phyloP scores from a whole-genome alignment of 495 filamentous ascomycete genomes.

The Neurospora discreta region DNA sequence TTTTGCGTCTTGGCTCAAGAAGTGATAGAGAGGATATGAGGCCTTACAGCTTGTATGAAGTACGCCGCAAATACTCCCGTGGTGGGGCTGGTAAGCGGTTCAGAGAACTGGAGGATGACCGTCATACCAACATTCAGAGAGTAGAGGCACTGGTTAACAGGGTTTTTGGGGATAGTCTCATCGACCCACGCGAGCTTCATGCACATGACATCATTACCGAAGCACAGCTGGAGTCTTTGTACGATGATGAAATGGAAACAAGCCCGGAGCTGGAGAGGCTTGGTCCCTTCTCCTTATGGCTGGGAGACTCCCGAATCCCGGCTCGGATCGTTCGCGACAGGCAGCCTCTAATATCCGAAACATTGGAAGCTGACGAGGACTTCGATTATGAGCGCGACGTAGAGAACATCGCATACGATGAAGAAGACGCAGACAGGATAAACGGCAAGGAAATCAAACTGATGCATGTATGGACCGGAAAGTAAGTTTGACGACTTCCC shows the following conservation, averaged over 20 bases:
- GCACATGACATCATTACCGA: slow-evolving; percentile 46
- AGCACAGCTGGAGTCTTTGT: slow-evolving; percentile 51
- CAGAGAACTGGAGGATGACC: slow-evolving; percentile 1
- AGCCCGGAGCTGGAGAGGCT: slow-evolving; percentile 17
- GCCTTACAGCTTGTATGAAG: slow-evolving; percentile 51
- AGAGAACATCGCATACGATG: slow-evolving; percentile 28
- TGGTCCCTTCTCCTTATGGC: slow-evolving; percentile 50
- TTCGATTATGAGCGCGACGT: slow-evolving; percentile 28
- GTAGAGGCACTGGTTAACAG: slow-evolving; percentile 34
- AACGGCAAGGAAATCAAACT: slow-evolving; percentile 22
- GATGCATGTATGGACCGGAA: slow-evolving; percentile 27
- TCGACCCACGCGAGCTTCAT: slow-evolving; percentile 36
- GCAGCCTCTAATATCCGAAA: slow-evolving; percentile 4
- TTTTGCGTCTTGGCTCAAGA: slow-evolving; percentile 74
- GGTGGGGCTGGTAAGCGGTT: not conserved
- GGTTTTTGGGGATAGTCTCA: slow-evolving; percentile 40
- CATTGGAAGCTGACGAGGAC: slow-evolving; percentile 21
- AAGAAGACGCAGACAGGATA: slow-evolving; percentile 26
- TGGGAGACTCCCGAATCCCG: slow-evolving; percentile 38
- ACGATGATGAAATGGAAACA: slow-evolving; percentile 43
- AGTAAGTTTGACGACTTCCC: not conserved
- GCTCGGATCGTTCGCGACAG: slow-evolving; percentile 8
- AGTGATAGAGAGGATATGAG: slow-evolving; percentile 53
- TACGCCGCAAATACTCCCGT: slow-evolving; percentile 28
- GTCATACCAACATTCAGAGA: slow-evolving; percentile 11